Evolutionary conservation across 1,139 yeast species (phyloP), one percentile per base, ranked within the genome.

Genomic region (Candida tetrigidarum): DNA sequence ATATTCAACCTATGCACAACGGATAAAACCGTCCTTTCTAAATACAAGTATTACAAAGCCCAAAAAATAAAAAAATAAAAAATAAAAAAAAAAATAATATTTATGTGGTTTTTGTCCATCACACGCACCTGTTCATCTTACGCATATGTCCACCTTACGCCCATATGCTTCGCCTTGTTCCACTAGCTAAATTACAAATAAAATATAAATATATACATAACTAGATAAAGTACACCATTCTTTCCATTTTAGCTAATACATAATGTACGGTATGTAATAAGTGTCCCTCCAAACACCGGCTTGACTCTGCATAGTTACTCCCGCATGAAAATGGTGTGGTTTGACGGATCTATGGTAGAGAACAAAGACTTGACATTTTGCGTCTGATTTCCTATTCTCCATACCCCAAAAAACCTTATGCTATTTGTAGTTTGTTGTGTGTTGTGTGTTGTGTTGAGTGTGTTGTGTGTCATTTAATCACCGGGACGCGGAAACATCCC

Each of bases 261-360:
- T 29, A 29, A 29, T 29, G 33, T 29, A 29, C 33, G 7, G 19
- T 6, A 29, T 29, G 33, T 9, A 29, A 29, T 29, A 29, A 29
- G 18, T n/a, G n/a, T n/a, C 33, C n/a, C 33, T 7, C n/a, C 20
- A 29, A 15, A 29, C 14, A 29, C 33, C 19, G 33, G 33, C 3
- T 11, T 9, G 11, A 15, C 33, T 10, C 33, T 14, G 19, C 9
- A 7, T 29, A 29, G 33, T 29, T 29, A 15, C 14, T 29, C 33
- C 12, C 20, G 18, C 33, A 15, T 29, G 15, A n/a, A n/a, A n/a
- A n/a, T n/a, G n/a, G n/a, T n/a, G n/a, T n/a, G n/a, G n/a, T n/a
- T n/a, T n/a, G n/a, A n/a, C n/a, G 25, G 25, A 22, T 22, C 25
- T 22, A 22, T 22, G n/a, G n/a, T n/a, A n/a, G n/a, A n/a, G n/a